Base-by-base conservation (phyloP, 1,139 yeast species). In the Williopsis jadinii region DNA sequence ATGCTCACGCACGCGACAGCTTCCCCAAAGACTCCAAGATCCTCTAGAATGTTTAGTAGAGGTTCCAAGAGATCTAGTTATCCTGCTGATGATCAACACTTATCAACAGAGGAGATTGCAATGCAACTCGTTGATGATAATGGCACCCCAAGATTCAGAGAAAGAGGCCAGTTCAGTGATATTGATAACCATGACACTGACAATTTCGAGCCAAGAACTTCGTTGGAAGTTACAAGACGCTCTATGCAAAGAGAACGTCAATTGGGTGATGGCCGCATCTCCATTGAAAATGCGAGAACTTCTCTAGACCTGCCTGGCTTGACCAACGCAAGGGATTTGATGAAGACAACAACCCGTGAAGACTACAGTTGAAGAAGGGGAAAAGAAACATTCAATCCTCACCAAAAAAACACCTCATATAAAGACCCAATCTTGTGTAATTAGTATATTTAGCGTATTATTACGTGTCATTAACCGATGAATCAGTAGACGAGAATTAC, bases 301-400 rank as follows among this genome's bases (percentile, higher is more conserved):
- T 64, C 69, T 8, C 47, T 64, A 29, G 69, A 64, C n/a, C 46
- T 64, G 29, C 69, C 69, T 6, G 68, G 69, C 12, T 50, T 63
- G 29, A 64, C 67, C 0, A 59, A 56, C 39, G 69, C 69, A 2
- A 57, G 54, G 19, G 46, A 55, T 2, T 44, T 64, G 37, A 47
- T 64, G 52, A 58, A 60, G 51, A 49, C 56, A 34, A 45, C 47
- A 42, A 47, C 47, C 11, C 12, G 13, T 12, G 24, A 27, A 13
- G 9, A 30, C 10, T 13, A 12, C 9, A 12, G 9, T 12, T 30
- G 14, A 30, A 30, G 13, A 30, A 12, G 32, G 24, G 6, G 24
- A 19, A 19, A 6, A 6, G 24, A 19, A 6, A 19, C 24, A 19
- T 5, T 19, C 24, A 19, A 19, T 5, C 24, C 24, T 6, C 24